Evolutionary conservation across 2,329 filamentous ascomycete species (phyloP).

Genomic region (Penicillium sp.): DNA sequence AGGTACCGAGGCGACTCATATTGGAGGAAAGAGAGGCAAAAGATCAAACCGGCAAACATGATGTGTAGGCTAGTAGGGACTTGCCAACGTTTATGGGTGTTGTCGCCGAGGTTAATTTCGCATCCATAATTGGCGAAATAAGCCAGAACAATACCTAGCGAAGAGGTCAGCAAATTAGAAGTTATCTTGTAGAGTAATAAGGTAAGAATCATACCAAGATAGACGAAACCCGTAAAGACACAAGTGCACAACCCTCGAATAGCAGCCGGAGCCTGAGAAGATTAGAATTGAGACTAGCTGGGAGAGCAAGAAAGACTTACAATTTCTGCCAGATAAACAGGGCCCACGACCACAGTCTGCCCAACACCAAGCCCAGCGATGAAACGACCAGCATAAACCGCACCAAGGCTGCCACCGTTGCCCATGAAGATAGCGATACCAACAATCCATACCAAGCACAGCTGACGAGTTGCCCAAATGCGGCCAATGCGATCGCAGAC

Average conservation of each 20-base stretch:
- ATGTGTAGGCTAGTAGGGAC: conserved; percentile 70
- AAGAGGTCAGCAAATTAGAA: no score
- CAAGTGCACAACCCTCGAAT: conserved; percentile 69
- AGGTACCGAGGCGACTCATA: conserved; percentile 66
- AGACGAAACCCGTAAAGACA: conserved; percentile 65
- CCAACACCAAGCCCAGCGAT: conserved; percentile 43
- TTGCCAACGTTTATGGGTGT: conserved; percentile 43
- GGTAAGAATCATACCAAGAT: conserved; percentile 35
- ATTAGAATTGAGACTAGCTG: not conserved
- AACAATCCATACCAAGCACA: conserved; percentile 41
- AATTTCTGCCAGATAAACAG: conserved; percentile 68
- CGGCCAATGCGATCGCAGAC: conserved; percentile 46
- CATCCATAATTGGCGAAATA: conserved; percentile 69
- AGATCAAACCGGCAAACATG: conserved; percentile 69
- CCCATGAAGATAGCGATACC: conserved; percentile 44
- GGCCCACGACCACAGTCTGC: conserved; percentile 46
- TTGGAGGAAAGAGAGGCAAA: conserved; percentile 62
- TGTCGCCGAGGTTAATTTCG: conserved; percentile 46
- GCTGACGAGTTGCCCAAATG: conserved; percentile 38
- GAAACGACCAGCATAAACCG: conserved; percentile 43
- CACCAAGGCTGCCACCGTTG: conserved; percentile 34
- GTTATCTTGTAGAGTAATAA: not conserved
- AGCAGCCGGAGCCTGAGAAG: conserved; percentile 50
- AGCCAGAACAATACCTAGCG: conserved; percentile 67
- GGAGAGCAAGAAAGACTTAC: conserved; percentile 29